These are phyloP conservation scores for Suillus weaverae DNA, from an alignment of 768 basidiomycete species.

Conservation along the genomic window DNA sequence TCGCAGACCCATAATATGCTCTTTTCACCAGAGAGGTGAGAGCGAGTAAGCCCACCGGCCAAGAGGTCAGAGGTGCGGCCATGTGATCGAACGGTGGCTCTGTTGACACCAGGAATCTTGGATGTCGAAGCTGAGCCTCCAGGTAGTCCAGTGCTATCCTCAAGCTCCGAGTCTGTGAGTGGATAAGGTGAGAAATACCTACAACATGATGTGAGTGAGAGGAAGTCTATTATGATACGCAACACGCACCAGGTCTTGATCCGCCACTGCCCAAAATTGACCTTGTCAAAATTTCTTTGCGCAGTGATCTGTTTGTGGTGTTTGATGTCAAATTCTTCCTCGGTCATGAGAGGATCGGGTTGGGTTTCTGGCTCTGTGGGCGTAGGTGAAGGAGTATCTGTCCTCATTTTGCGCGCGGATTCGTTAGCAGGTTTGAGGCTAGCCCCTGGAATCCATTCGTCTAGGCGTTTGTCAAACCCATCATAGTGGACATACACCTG, in stretches of 20 bases:
- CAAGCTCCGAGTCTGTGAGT: conserved; percentile 62
- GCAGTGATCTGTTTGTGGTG: conserved; percentile 67
- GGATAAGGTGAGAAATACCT: conserved; percentile 98
- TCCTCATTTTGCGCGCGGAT: conserved; percentile 21
- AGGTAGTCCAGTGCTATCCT: conserved; percentile 39
- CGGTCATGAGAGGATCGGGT: conserved; percentile 47
- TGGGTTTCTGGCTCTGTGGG: conserved; percentile 16
- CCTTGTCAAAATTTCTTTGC: conserved; percentile 83
- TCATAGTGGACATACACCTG: conserved; percentile 74
- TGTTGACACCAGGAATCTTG: conserved; percentile 51
- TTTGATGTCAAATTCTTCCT: conserved; percentile 69
- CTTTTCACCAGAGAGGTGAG: conserved; percentile 45
- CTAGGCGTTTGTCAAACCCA: conserved; percentile 67
- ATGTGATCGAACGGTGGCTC: conserved; percentile 57
- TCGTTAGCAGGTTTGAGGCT: conserved; percentile 26
- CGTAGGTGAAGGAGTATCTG: conserved; percentile 15
- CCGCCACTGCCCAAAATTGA: conserved; percentile 82
- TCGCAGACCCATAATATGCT: conserved; percentile 82
- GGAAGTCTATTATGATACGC: conserved; percentile 1
- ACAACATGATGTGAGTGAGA: conserved; percentile 1
- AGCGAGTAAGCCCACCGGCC: conserved; percentile 58
- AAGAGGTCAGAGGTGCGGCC: conserved; percentile 74
- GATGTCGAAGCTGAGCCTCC: conserved; percentile 27
- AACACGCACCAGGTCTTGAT: conserved; percentile 82
- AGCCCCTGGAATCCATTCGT: conserved; percentile 66